phyloP scores from a whole-genome alignment of 2,329 filamentous ascomycete genomes.

The Microthyrium microscopicum region DNA sequence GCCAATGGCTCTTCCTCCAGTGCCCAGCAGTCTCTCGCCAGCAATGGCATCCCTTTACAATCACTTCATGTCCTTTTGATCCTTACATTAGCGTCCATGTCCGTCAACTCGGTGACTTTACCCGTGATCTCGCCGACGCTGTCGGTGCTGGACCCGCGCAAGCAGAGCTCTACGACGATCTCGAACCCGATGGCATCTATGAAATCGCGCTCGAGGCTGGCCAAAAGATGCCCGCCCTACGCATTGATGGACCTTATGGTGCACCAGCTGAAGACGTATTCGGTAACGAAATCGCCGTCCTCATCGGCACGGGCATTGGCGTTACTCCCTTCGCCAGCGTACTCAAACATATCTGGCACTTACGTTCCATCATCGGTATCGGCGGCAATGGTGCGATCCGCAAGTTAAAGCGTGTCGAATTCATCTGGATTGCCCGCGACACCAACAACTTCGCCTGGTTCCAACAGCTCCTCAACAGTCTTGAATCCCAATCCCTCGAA shows the following conservation, averaged over 20 bases:
- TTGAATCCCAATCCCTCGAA: conserved; percentile 63
- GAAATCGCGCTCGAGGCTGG: conserved; percentile 90
- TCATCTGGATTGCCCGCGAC: conserved; percentile 97
- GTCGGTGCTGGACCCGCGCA: conserved; percentile 83
- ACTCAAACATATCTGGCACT: conserved; percentile 95
- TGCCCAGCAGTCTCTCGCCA: conserved; percentile 73
- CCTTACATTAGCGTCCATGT: conserved; percentile 90
- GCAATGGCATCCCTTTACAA: conserved; percentile 98
- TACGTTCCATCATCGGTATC: no score
- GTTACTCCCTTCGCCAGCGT: conserved; percentile 79
- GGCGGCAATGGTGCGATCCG: conserved; percentile 65
- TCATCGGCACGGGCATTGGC: conserved; percentile 75
- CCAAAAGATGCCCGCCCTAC: conserved; percentile 75
- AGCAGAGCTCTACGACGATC: conserved; percentile 72
- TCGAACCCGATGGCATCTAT: conserved; percentile 94
- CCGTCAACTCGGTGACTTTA: conserved; percentile 94
- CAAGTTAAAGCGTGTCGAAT: conserved; percentile 80
- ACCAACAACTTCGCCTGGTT: conserved; percentile 98
- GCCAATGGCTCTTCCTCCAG: conserved; percentile 95
- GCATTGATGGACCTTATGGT: conserved; percentile 90
- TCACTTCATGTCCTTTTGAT: conserved; percentile 94
- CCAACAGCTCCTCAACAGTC: conserved; percentile 77
- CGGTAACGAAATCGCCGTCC: conserved; percentile 72
- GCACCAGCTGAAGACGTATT: conserved; percentile 97
- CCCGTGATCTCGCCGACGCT: conserved; percentile 78